Base-by-base conservation (phyloP, 2,329 filamentous ascomycete genomes). In the Stachybotrys chartarum region DNA sequence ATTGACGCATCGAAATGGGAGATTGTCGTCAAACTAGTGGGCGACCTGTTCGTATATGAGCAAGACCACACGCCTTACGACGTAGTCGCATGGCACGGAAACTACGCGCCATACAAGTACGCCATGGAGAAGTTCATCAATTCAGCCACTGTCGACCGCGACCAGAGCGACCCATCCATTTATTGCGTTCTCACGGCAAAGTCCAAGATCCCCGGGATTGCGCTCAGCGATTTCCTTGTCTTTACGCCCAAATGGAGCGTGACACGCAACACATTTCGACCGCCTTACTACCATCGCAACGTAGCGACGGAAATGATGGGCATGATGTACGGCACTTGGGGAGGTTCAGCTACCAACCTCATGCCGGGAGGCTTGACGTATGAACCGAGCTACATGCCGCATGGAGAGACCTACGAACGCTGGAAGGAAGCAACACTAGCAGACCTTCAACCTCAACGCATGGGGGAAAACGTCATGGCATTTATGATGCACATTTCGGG, bases 41-140 rank as follows among this genome's bases (percentile, higher is more conserved):
- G 84, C 1, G 76, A 78, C 47, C 78, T 87, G 44, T 87, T 85
- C 63, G 73, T 71, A 24, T 83, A 79, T 54, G 77, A 75, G 24
- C 86, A 89, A 64, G 74, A 74, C 24, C 85, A 88, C 64, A 84
- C 79, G 3, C 86, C 86, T 0, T 90, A 88, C 63, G 85, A 89
- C 60, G 85, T 88, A 1, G 83, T 88, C 0, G 85, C 84, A 2
- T 88, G 86, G 85, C 85, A 88, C 61, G 85, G 85, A n/a, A 84
- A 81, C 53, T 86, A 87, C 61, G 82, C 83, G 54, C 79, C 79
- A 0, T 81, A 76, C 68, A 82, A 82, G 65, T 83, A 83, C 63
- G 79, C 79, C 52, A 64, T 82, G 5, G 79, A 77, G 7, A 80
- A 79, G 56, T 71, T 86, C 12, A 24, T 24, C 24, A 24, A 24